These are phyloP conservation scores for Podospora bellae-mahoneyi DNA, from an alignment of 495 filamentous ascomycete species.

Conservation along the genomic window DNA sequence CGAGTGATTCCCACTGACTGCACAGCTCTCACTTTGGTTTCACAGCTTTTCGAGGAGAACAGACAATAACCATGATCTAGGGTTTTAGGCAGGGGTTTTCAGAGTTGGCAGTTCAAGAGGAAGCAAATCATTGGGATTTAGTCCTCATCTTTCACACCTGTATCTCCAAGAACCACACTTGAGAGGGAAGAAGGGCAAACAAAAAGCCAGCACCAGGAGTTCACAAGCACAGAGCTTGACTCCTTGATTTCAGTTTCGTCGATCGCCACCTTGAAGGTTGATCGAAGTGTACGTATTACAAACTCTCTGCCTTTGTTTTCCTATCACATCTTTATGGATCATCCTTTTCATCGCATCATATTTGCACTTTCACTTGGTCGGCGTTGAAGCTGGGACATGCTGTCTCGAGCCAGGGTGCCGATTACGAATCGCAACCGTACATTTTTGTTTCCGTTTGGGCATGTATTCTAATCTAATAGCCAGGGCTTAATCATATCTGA, in stretches of 20 bases:
- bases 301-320: conserved; percentile 22
- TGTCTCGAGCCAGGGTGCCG: conserved; percentile 25
- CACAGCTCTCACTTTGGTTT: neutral
- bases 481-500: conserved; percentile 18
- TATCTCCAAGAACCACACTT: neutral
- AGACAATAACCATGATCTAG: conserved; percentile 5
- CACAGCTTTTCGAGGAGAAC: neutral
- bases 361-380: neutral
- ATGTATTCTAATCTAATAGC: conserved; percentile 33
- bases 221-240: conserved; percentile 33
- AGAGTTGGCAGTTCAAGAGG: neutral
- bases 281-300: conserved; percentile 39
- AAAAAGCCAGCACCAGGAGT: conserved; percentile 1
- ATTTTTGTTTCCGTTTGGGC: conserved; percentile 23
- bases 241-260: conserved; percentile 28
- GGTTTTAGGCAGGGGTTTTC: neutral
- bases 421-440: neutral
- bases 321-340: conserved; percentile 6
- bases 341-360: neutral
- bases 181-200: conserved; percentile 10
- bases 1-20: neutral
- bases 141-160: neutral
- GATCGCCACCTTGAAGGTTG: conserved; percentile 20
- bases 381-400: conserved; percentile 6
- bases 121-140: neutral